These are phyloP conservation scores for Coemansia sp. DNA, from an alignment of 192 early-diverging fungal genomes.

Conservation along the genomic window DNA sequence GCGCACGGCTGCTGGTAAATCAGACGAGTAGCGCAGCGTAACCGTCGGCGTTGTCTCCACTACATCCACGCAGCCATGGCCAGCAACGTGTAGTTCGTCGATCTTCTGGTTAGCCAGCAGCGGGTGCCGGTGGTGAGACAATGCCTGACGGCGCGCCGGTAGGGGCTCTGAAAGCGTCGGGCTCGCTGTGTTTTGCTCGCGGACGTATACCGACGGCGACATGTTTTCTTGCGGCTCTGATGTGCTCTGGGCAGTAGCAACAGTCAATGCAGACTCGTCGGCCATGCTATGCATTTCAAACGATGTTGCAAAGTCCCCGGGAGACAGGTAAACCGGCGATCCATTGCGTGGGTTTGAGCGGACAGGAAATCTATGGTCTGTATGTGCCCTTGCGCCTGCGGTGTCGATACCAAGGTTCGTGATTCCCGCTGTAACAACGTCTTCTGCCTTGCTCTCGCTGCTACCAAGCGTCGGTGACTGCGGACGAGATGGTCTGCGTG, in stretches of 20 bases:
- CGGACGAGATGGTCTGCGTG: constrained; percentile 40
- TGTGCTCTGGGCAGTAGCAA: background rate
- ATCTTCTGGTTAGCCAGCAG: constrained; percentile 47
- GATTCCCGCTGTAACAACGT: background rate
- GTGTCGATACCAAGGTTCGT: background rate
- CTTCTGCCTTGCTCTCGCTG: constrained; percentile 1
- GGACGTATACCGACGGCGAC: background rate
- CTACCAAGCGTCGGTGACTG: constrained; percentile 10
- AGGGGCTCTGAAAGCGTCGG: constrained; percentile 8
- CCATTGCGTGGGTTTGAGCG: constrained; percentile 51
- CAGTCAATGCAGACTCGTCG: background rate
- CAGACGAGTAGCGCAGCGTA: constrained; percentile 50
- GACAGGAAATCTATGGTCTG: constrained; percentile 20
- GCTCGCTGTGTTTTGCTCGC: background rate
- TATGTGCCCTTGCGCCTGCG: background rate
- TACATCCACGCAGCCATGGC: constrained; percentile 49
- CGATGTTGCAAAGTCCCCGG: constrained; percentile 43
- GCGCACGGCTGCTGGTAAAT: constrained; percentile 41
- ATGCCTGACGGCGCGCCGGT: background rate
- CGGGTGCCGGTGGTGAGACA: constrained; percentile 12
- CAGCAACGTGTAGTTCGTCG: constrained; percentile 46
- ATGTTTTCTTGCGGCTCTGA: background rate
- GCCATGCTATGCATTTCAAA: constrained; percentile 43
- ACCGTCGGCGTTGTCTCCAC: constrained; percentile 49
- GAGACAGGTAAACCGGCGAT: constrained; percentile 51